A percentile compares a stretch with the other conserved stretches of the same genome.
These are phyloP conservation scores for Aureobasidium sp. DNA, from an alignment of 2,329 filamentous ascomycete species.

Conservation along the genomic window DNA sequence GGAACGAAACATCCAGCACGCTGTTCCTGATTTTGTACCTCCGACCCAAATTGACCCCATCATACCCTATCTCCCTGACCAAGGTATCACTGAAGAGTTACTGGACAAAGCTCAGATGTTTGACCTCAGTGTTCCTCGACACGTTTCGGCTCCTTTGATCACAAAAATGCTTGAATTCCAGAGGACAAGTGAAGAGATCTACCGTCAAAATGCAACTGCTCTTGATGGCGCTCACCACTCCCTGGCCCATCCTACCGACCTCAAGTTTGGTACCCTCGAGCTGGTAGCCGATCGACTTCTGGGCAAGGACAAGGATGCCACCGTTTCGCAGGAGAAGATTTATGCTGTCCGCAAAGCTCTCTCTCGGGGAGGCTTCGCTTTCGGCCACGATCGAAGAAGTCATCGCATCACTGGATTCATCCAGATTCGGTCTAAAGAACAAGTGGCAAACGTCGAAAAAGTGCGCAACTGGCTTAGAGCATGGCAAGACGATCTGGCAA, in stretches of 20 bases:
- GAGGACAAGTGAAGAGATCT: conserved; percentile 37
- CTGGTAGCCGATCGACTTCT: conserved; percentile 38
- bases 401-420: conserved; percentile 50
- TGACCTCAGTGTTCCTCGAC: conserved; percentile 35
- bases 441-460: conserved; percentile 43
- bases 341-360: conserved; percentile 65
- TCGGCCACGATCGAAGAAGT: conserved; percentile 45
- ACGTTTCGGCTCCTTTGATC: conserved; percentile 36
- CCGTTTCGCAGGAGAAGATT: conserved; percentile 26
- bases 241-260: conserved; percentile 35
- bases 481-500: conserved; percentile 41
- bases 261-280: conserved; percentile 38
- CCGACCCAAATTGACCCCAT: conserved; percentile 37
- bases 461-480: conserved; percentile 46
- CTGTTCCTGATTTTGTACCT: conserved; percentile 41
- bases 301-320: conserved; percentile 17
- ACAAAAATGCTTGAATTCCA: conserved; percentile 35
- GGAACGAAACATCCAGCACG: conserved; percentile 36
- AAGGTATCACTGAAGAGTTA: conserved; percentile 25
- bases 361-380: conserved; percentile 50
- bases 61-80: conserved; percentile 42
- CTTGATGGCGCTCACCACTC: conserved; percentile 42
- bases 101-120: conserved; percentile 28
- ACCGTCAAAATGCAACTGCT: conserved; percentile 35
- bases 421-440: conserved; percentile 49